Percentiles rank a stretch among this genome's conserved stretches.
Evolutionary conservation across 192 early-diverging fungal genomes (phyloP).

Genomic region (Chytriomyces hyalinus): DNA sequence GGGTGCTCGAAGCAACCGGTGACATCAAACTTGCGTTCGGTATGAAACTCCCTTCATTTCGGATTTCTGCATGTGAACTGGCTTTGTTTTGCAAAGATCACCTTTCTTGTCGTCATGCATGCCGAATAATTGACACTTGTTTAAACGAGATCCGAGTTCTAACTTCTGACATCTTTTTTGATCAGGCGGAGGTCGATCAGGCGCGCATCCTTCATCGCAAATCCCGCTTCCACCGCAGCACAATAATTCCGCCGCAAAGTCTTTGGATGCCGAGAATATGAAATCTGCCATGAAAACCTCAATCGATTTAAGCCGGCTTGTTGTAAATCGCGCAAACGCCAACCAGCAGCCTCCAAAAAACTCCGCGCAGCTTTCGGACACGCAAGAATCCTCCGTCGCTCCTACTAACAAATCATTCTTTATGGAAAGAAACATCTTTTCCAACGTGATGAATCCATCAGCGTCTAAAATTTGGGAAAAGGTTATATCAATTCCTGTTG

Average conservation of each 20-base stretch:
- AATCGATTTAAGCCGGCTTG: neutral
- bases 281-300: neutral
- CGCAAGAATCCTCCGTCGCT: neutral
- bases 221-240: too few relatives aligned
- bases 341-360: neutral
- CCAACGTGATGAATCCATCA: slow-evolving; percentile 31
- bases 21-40: neutral
- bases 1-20: neutral
- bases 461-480: slow-evolving; percentile 32
- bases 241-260: too few relatives aligned
- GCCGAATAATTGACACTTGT: neutral
- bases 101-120: neutral
- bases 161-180: neutral
- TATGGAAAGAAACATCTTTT: slow-evolving; percentile 3
- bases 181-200: too few relatives aligned
- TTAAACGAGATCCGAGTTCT: neutral
- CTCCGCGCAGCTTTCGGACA: neutral
- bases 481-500: neutral
- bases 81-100: neutral
- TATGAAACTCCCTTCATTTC: neutral
- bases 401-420: neutral
- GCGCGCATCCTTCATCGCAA: too few relatives aligned
- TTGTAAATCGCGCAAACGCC: slow-evolving; percentile 3
- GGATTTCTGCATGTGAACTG: neutral
- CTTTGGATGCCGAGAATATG: too few relatives aligned